Base-by-base conservation (phyloP, 169 alveolate species). In the Plasmodium gonderi region DNA sequence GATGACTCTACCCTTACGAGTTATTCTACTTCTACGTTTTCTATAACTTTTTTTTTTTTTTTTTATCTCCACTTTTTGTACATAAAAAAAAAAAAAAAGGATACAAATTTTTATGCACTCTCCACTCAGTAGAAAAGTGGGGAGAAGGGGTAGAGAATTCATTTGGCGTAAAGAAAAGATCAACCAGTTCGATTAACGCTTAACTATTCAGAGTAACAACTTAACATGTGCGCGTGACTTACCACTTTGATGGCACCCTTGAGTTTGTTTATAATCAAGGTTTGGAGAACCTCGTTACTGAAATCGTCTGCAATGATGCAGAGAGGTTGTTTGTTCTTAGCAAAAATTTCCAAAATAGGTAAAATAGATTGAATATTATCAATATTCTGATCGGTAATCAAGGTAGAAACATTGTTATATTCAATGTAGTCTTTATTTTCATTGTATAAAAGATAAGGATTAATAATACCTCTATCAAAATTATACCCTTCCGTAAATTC, bases 401-500 rank as follows among this genome's bases (percentile, higher is more conserved):
- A 91, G 14, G 97, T 94, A 36, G 94, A 95, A 11, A 97, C 97
- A 29, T 93, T 95, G 36, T 80, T 91, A 95, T 97, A 97, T 91
- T 97, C 98, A 33, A 97, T 96, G 72, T 95, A 80, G 74, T 97
- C 98, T 82, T 95, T 95, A 74, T 96, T 98, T 69, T 96, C 98
- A 60, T 98, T 97, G 23, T 92, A 90, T 17, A 96, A 75, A 94
- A 97, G 97, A 95, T 97, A 97, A 20, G 98, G 98, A 5, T 96
- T 95, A 76, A 97, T 96, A 67, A 80, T 97, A 26, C 98, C 98
- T 3, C 97, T 80, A 80, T 97, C 98, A 80, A 97, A 97, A 33
- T 97, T 97, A 72, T 97, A 96, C 0, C 98, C 98, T 80, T 97
- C 98, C 1, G 98, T 96, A 91, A 96, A 96, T 49, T 97, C 98